Conservation (phyloP, 352 stramenopile species). For the Phytophthora brassicae region DNA sequence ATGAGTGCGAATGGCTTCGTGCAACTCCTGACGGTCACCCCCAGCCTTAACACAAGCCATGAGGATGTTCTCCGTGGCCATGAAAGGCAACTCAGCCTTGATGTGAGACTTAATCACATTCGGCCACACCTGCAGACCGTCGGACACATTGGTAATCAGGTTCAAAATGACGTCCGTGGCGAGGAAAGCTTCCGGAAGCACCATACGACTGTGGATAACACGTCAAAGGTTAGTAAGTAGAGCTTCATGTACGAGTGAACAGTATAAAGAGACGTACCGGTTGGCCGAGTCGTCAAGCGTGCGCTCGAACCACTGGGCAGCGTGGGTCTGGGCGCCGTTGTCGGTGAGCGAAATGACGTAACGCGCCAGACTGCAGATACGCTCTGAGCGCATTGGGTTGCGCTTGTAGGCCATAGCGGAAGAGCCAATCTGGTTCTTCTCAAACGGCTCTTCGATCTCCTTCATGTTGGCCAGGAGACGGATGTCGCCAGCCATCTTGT, state of each 20-base stretch:
- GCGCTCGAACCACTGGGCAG: slow-evolving; percentile 98
- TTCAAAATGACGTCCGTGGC: slow-evolving; percentile 98
- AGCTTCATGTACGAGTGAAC: not conserved
- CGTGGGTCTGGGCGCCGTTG: slow-evolving; percentile 96
- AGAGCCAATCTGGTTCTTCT: slow-evolving; percentile 96
- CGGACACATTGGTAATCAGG: slow-evolving; percentile 96
- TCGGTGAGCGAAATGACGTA: slow-evolving; percentile 98
- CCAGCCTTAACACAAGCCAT: slow-evolving; percentile 99
- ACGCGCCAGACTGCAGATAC: slow-evolving; percentile 96
- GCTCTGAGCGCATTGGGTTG: slow-evolving; percentile 98
- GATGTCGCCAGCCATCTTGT: slow-evolving; percentile 99
- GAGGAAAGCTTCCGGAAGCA: slow-evolving; percentile 98
- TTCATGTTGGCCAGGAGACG: slow-evolving; percentile 99
- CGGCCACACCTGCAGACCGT: slow-evolving; percentile 96
- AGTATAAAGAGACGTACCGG: slow-evolving; percentile 52
- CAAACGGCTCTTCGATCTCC: slow-evolving; percentile 96
- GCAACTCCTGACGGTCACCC: slow-evolving; percentile 96
- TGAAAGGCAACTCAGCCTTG: slow-evolving; percentile 98
- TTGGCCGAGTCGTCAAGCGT: slow-evolving; percentile 99
- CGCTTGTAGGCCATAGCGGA: slow-evolving; percentile 99
- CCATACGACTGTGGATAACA: slow-evolving; percentile 80
- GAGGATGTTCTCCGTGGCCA: slow-evolving; percentile 99
- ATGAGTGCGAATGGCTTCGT: slow-evolving; percentile 98
- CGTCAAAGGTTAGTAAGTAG: slow-evolving; percentile 11
- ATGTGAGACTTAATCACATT: slow-evolving; percentile 97